These are phyloP conservation scores for Tanacetum coccineum DNA, from an alignment of 129 eudicot species.

Conservation along the genomic window DNA sequence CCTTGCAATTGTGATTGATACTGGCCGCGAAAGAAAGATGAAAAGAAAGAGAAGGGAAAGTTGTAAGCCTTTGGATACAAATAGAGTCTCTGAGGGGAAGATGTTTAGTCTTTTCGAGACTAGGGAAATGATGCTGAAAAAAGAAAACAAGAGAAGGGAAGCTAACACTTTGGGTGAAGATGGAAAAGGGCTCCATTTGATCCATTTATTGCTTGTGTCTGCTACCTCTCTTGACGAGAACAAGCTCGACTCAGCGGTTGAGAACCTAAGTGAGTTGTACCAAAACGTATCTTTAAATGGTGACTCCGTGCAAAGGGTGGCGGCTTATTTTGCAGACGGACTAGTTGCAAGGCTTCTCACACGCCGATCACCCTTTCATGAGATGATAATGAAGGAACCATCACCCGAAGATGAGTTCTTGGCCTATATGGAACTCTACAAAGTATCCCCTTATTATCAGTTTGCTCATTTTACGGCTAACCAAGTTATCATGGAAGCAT, in stretches of 20 bases:
- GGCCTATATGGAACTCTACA: constrained; percentile 71
- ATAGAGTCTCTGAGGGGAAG: constrained; percentile 45
- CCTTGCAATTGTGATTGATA: constrained; percentile 48
- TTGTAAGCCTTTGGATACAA: constrained; percentile 15
- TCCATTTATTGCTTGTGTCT: constrained; percentile 56
- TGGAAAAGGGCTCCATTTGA: constrained; percentile 62
- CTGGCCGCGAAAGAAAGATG: constrained; percentile 28
- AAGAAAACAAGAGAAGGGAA: constrained; percentile 27
- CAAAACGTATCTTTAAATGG: constrained; percentile 48
- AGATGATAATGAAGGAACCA: constrained; percentile 65
- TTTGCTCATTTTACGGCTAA: constrained; percentile 95
- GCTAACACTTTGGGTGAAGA: constrained; percentile 18
- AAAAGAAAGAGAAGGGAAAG: constrained; percentile 43
- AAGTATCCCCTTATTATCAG: constrained; percentile 74
- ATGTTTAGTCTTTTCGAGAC: constrained; percentile 51
- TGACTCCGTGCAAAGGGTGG: constrained; percentile 78
- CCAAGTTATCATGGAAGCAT: constrained; percentile 77
- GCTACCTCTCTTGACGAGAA: constrained; percentile 57
- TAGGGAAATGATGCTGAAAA: constrained; percentile 60
- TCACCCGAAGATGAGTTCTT: constrained; percentile 53
- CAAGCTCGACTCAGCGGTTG: constrained; percentile 40
- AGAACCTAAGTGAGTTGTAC: constrained; percentile 49
- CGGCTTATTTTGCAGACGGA: constrained; percentile 84
- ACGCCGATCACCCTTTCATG: constrained; percentile 58
- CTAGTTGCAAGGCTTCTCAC: constrained; percentile 66